These are phyloP conservation scores for Phytophthora tubulina DNA, from an alignment of 352 stramenopile species.

Conservation along the genomic window DNA sequence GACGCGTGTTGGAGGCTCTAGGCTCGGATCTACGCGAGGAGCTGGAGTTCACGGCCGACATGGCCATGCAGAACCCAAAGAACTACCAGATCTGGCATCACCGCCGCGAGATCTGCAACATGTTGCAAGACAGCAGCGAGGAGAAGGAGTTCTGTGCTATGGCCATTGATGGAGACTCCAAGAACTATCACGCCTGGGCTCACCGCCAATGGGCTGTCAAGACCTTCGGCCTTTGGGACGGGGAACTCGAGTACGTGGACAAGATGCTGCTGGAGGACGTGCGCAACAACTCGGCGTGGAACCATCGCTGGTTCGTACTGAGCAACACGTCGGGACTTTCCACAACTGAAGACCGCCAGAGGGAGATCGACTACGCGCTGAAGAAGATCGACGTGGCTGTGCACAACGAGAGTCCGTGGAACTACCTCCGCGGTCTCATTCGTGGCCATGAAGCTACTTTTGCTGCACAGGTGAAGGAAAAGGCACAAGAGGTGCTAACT, in stretches of 20 bases:
- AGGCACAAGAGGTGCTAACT: constrained; percentile 51
- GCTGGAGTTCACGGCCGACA: constrained; percentile 79
- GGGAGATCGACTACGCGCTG: constrained; percentile 83
- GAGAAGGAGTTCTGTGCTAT: constrained; percentile 94
- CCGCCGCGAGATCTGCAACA: constrained; percentile 93
- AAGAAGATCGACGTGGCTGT: constrained; percentile 70
- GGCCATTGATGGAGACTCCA: constrained; percentile 95
- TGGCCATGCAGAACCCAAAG: constrained; percentile 96
- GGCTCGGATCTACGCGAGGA: constrained; percentile 68
- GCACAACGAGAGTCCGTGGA: constrained; percentile 94
- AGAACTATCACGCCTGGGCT: constrained; percentile 99
- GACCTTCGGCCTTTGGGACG: constrained; percentile 90
- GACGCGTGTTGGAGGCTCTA: constrained; percentile 91
- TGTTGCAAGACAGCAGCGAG: constrained; percentile 74
- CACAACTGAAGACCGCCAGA: constrained; percentile 45
- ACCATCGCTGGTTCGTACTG: constrained; percentile 90
- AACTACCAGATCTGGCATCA: constrained; percentile 99
- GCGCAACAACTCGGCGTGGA: constrained; percentile 97
- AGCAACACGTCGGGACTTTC: constrained; percentile 59
- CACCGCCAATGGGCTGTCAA: constrained; percentile 96
- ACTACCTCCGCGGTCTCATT: constrained; percentile 87
- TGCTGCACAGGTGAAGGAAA: constrained; percentile 48
- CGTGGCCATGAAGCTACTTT: constrained; percentile 62
- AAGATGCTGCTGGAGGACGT: constrained; percentile 92
- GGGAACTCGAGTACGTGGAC: constrained; percentile 94